Conservation (phyloP, 192 early-diverging fungal species). For the Phlyctochytrium arcticum region DNA sequence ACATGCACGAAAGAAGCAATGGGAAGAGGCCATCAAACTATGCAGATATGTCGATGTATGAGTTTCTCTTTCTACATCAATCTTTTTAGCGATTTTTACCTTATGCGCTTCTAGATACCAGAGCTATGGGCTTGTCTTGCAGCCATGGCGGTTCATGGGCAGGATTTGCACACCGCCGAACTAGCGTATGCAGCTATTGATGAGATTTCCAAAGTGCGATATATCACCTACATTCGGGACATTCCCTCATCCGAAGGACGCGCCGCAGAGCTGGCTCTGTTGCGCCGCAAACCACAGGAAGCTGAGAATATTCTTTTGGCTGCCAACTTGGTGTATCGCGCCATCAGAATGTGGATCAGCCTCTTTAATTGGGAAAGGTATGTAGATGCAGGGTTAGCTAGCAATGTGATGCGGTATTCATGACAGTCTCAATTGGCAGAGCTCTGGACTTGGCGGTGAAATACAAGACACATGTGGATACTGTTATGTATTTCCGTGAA, state of each 20-base stretch:
- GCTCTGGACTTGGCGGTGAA: slow-evolving; percentile 56
- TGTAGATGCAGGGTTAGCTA: neutral
- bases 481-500: slow-evolving; percentile 49
- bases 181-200: slow-evolving; percentile 59
- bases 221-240: slow-evolving; percentile 52
- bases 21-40: slow-evolving; percentile 57
- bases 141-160: slow-evolving; percentile 48
- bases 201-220: slow-evolving; percentile 54
- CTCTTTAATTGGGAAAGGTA: slow-evolving; percentile 61
- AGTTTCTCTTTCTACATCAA: neutral
- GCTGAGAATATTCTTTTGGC: slow-evolving; percentile 51
- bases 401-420: neutral
- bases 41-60: slow-evolving; percentile 51
- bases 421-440: slow-evolving; percentile 19
- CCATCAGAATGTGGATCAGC: slow-evolving; percentile 51
- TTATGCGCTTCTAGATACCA: slow-evolving; percentile 29
- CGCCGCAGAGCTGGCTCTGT: slow-evolving; percentile 49
- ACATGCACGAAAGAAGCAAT: slow-evolving; percentile 50
- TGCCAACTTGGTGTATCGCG: slow-evolving; percentile 45
- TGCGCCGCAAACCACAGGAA: slow-evolving; percentile 47
- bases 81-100: neutral
- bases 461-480: slow-evolving; percentile 60
- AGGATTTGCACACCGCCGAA: slow-evolving; percentile 61
- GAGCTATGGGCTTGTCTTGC: slow-evolving; percentile 60
- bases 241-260: slow-evolving; percentile 46